Conservation (phyloP, 2,329 filamentous ascomycete species). For the Xylariaceae sp. region DNA sequence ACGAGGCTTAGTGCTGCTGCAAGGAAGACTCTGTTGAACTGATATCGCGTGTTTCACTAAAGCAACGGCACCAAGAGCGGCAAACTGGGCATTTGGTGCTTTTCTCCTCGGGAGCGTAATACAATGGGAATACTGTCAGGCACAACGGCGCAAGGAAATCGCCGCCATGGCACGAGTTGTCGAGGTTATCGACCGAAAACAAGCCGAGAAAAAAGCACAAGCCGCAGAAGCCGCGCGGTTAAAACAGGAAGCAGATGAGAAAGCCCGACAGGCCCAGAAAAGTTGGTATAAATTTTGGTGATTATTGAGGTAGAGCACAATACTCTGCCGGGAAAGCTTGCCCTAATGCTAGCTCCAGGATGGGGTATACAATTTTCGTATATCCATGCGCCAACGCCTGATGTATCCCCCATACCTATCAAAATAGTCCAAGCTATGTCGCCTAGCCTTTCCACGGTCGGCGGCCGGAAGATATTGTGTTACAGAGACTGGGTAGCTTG, state of each 20-base stretch:
- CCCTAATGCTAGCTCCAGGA: constrained; percentile 21
- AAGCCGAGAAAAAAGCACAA: constrained; percentile 62
- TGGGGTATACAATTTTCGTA: constrained; percentile 28
- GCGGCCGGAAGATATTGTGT: constrained; percentile 8
- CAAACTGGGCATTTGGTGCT: constrained; percentile 84
- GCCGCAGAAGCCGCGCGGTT: constrained; percentile 49
- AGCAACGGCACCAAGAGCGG: constrained; percentile 69
- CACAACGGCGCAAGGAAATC: constrained; percentile 73
- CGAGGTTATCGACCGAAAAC: constrained; percentile 78
- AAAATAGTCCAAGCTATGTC: neutral
- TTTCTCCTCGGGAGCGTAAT: constrained; percentile 73
- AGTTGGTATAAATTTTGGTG: constrained; percentile 66
- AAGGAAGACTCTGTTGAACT: constrained; percentile 4
- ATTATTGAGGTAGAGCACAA: constrained; percentile 21
- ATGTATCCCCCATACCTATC: constrained; percentile 14
- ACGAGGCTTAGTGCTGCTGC: neutral
- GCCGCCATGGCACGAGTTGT: constrained; percentile 85
- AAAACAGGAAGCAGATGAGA: constrained; percentile 50
- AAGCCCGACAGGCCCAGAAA: constrained; percentile 43
- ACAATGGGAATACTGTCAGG: constrained; percentile 86
- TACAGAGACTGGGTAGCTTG: constrained; percentile 11
- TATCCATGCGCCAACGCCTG: constrained; percentile 16
- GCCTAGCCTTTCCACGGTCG: neutral
- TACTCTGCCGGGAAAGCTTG: constrained; percentile 6
- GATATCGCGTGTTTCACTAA: constrained; percentile 15